A percentile compares a stretch with the other conserved stretches of the same genome.
These are phyloP conservation scores for Aspergillus nomiae DNA, from an alignment of 2,329 filamentous ascomycete genomes.

Conservation along the genomic window DNA sequence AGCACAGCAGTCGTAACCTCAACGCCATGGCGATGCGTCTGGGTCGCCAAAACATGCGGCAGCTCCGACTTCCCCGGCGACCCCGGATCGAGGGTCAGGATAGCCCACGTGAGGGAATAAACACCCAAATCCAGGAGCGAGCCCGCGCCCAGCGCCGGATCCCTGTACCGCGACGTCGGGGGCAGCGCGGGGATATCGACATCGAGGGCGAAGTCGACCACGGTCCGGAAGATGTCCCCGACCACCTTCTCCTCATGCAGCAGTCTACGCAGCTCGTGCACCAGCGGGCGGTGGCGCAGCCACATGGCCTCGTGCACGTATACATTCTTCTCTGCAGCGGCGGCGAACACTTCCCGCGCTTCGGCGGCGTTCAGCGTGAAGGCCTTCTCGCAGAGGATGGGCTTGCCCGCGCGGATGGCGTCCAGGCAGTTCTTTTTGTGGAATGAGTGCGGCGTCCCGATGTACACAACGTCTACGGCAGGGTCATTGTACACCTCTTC, in stretches of 20 bases:
- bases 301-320: constrained; percentile 21
- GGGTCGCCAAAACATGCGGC: constrained; percentile 12
- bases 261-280: background rate
- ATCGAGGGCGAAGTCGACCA: background rate
- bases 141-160: constrained; percentile 15
- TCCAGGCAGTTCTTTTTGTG: constrained; percentile 51
- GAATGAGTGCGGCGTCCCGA: constrained; percentile 30
- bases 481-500: constrained; percentile 22
- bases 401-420: constrained; percentile 53
- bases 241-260: background rate
- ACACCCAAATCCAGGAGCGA: constrained; percentile 19
- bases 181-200: background rate
- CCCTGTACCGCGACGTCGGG: background rate
- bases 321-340: constrained; percentile 25
- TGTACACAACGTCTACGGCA: constrained; percentile 31
- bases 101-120: constrained; percentile 19
- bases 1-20: constrained; percentile 41
- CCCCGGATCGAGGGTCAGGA: constrained; percentile 9
- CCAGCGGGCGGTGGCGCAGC: constrained; percentile 11
- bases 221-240: background rate
- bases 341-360: constrained; percentile 47
- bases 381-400: constrained; percentile 59
- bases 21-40: constrained; percentile 25
- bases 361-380: constrained; percentile 50
- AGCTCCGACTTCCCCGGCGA: background rate